Evolutionary conservation across 192 early-diverging fungal species (phyloP), one percentile per base, ranked within the genome.

Genomic region (Coemansia erecta): DNA sequence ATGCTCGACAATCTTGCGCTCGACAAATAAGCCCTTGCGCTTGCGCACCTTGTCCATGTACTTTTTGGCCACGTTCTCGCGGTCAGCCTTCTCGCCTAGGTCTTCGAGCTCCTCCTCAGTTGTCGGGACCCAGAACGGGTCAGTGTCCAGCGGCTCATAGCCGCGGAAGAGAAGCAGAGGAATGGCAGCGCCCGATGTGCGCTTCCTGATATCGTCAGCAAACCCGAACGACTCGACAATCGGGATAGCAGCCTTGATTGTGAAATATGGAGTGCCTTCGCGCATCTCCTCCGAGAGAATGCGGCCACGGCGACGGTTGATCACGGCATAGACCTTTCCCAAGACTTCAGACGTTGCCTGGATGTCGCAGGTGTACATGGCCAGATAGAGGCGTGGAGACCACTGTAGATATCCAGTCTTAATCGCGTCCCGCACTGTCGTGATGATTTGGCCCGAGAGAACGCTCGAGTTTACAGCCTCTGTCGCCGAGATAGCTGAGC

Each of bases 211-310:
- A 66, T 98, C 94, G 68, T 99, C 98, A 8, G 93, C 86, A 76
- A 99, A 98, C n/a, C 98, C 98, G 84, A 99, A 98, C 49, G 89
- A 92, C 70, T 99, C 98, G 23, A 99, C 85, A 14, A 99, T 94
- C 4, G 98, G 98, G 17, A 99, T 70, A 11, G 85, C 58, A 0
- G 94, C 85, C 59, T 85, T 83, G 69, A 99, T 92, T 40, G 87
- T 85, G 72, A 95, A 99, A 64, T 96, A 95, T 2, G 93, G 90
- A 3, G 98, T 99, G 41, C 96, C 98, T 60, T 99, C 98, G 70
- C 93, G 91, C 81, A 99, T 86, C 65, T 98, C 96, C 58, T 99
- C 98, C 3, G 91, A 90, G 15, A 96, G 59, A 45, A 99, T 92
- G 50, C 89, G 86, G n/a, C 96, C 98, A 21, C 86, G 85, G 7